A percentile compares a stretch with the other conserved stretches of the same genome.
Conservation (phyloP, 768 basidiomycete genomes). For the Tylopilus felleus region DNA sequence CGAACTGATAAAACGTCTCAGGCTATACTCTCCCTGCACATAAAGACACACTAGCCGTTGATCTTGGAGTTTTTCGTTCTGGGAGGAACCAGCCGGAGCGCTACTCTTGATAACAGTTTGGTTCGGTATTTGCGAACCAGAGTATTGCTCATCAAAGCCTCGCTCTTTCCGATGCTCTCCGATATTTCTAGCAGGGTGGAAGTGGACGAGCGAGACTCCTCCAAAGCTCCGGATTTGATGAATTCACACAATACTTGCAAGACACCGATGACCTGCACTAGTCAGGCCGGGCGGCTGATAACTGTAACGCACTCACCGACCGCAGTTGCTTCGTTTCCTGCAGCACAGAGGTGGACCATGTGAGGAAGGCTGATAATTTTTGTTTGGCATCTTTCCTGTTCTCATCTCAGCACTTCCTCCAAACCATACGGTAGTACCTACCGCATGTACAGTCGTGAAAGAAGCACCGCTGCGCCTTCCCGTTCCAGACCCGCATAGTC, state of each 20-base stretch:
- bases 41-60: slow-evolving; percentile 37
- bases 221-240: slow-evolving; percentile 57
- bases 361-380: slow-evolving; percentile 51
- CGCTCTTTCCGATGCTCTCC: slow-evolving; percentile 38
- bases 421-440: slow-evolving; percentile 30
- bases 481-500: slow-evolving; percentile 77
- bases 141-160: slow-evolving; percentile 51
- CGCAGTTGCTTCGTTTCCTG: slow-evolving; percentile 44
- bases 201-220: slow-evolving; percentile 46
- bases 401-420: slow-evolving; percentile 8
- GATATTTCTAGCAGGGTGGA: slow-evolving; percentile 45
- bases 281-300: neutral
- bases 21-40: slow-evolving; percentile 24
- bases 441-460: slow-evolving; percentile 81
- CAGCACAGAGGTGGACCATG: slow-evolving; percentile 42
- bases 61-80: slow-evolving; percentile 33
- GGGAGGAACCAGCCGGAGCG: slow-evolving; percentile 58
- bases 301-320: slow-evolving; percentile 38
- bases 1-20: slow-evolving; percentile 24
- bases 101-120: slow-evolving; percentile 68
- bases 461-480: slow-evolving; percentile 75
- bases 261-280: slow-evolving; percentile 58
- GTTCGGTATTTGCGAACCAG: slow-evolving; percentile 63
- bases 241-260: slow-evolving; percentile 71
- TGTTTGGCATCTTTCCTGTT: slow-evolving; percentile 55